phyloP scores from a whole-genome alignment of 352 stramenopile species.

The Globisporangium polare region DNA sequence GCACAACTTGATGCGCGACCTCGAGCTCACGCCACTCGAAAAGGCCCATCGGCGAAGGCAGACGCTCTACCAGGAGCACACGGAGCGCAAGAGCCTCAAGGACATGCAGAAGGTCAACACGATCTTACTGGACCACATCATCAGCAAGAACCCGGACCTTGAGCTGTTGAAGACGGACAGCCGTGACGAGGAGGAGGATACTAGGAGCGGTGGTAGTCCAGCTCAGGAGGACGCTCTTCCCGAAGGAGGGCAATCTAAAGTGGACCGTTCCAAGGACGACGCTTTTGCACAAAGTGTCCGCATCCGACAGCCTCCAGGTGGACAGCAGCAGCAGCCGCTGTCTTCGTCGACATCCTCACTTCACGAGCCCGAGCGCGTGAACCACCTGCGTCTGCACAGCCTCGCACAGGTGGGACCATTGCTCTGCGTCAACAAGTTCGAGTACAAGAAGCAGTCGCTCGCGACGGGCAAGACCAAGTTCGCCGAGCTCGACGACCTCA shows the following conservation, averaged over 20 bases:
- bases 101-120: conserved; percentile 41
- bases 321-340: not conserved
- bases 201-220: conserved; percentile 10
- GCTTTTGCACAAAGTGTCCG: not conserved
- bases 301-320: not conserved
- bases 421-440: conserved; percentile 31
- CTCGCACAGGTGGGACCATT: conserved; percentile 40
- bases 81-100: conserved; percentile 41
- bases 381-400: conserved; percentile 33
- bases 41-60: conserved; percentile 34
- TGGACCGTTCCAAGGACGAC: not conserved
- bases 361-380: not conserved
- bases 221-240: not conserved
- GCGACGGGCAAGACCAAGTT: conserved; percentile 23
- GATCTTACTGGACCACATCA: conserved; percentile 64
- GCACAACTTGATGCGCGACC: conserved; percentile 30
- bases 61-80: conserved; percentile 45
- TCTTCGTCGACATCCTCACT: not conserved
- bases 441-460: conserved; percentile 18
- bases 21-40: conserved; percentile 45
- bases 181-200: not conserved
- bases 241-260: not conserved
- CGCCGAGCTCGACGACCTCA: conserved; percentile 35
- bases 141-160: conserved; percentile 59
- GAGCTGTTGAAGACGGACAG: conserved; percentile 25